Percentiles rank a stretch among this genome's conserved stretches.
phyloP scores from a whole-genome alignment of 1,139 yeast genomes.

The Debaryomycetaceae sp. region DNA sequence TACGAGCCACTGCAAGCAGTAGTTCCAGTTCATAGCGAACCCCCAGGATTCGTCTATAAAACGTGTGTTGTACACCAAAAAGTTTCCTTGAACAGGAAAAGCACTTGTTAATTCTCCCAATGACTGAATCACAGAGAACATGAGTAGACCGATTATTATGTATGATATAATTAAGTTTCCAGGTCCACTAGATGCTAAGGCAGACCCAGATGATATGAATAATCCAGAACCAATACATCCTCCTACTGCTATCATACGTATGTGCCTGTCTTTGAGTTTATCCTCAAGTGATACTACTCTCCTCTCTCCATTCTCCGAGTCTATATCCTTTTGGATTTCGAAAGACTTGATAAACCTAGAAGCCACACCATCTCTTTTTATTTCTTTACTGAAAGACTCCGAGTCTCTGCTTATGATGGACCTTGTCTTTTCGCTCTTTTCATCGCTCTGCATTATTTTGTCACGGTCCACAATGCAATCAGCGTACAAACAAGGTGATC shows the following conservation, averaged over 20 bases:
- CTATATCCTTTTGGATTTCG: background rate
- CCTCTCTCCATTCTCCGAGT: background rate
- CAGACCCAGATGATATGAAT: conserved; percentile 22
- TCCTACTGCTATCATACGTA: conserved; percentile 23
- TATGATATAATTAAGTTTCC: conserved; percentile 58
- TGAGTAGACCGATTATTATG: conserved; percentile 54
- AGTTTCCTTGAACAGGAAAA: conserved; percentile 57
- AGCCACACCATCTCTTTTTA: background rate
- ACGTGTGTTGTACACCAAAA: conserved; percentile 30
- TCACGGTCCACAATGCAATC: no score
- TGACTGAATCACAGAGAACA: conserved; percentile 54
- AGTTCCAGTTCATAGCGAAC: conserved; percentile 33
- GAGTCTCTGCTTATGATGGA: background rate
- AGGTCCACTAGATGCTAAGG: conserved; percentile 45
- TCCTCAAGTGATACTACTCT: background rate
- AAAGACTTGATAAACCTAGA: background rate
- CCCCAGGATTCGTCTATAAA: conserved; percentile 31
- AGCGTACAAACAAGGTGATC: no score
- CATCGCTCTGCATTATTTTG: background rate
- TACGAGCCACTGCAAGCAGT: conserved; percentile 30
- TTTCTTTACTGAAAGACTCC: background rate
- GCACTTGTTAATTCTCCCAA: conserved; percentile 64
- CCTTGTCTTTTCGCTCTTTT: background rate
- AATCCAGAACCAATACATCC: conserved; percentile 25
- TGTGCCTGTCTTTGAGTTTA: conserved; percentile 13